phyloP scores from a whole-genome alignment of 2,329 filamentous ascomycete species.

The Uncinocarpus reesii region DNA sequence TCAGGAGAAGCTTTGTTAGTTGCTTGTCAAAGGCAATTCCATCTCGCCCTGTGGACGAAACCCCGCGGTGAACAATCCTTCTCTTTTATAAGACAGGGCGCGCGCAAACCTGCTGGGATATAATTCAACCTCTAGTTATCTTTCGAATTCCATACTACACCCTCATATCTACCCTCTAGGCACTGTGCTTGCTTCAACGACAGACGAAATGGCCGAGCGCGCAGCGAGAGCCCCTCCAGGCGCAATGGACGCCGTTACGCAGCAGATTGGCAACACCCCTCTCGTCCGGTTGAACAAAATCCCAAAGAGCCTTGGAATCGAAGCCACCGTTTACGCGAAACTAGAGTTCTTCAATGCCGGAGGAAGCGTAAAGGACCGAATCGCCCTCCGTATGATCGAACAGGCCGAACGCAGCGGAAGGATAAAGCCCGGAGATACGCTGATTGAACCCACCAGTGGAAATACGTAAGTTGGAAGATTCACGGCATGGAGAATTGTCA shows the following conservation, averaged over 20 bases:
- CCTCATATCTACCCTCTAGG: background rate
- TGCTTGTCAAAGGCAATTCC: too few species aligned
- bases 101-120: background rate
- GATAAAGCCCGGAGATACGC: constrained; percentile 91
- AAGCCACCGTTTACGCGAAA: constrained; percentile 82
- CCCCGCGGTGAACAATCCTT: constrained; percentile 1
- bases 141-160: too few species aligned
- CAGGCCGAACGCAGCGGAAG: constrained; percentile 82
- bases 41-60: too few species aligned
- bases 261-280: constrained; percentile 94
- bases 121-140: background rate
- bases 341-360: constrained; percentile 90
- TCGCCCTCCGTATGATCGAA: constrained; percentile 94
- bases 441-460: constrained; percentile 96
- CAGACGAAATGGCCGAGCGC: background rate
- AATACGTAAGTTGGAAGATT: constrained; percentile 55
- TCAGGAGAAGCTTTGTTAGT: constrained; percentile 5
- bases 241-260: constrained; percentile 58
- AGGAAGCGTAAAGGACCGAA: constrained; percentile 87
- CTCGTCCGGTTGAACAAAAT: constrained; percentile 88
- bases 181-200: background rate
- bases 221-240: constrained; percentile 37
- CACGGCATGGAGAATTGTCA: background rate
- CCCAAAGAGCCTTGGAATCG: constrained; percentile 78
- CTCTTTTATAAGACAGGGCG: background rate